Conservation (phyloP, 352 stramenopile genomes). For the Phytophthora niederhauseri region DNA sequence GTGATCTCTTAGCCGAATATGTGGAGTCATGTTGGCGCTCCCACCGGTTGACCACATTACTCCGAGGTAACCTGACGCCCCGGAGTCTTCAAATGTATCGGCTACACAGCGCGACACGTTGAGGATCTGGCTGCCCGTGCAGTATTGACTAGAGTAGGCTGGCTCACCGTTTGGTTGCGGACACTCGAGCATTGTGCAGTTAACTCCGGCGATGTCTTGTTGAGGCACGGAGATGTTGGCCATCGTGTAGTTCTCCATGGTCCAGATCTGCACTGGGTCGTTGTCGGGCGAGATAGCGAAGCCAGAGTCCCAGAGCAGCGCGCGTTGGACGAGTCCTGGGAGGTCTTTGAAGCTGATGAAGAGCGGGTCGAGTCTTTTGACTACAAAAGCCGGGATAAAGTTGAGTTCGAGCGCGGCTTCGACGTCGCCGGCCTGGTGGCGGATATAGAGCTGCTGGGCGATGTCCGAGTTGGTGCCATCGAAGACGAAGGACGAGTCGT, state of each 20-base stretch:
- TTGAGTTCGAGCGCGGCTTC: slow-evolving; percentile 14
- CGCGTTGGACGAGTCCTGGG: slow-evolving; percentile 39
- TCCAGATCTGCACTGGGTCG: slow-evolving; percentile 33
- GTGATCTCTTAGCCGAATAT: slow-evolving; percentile 36
- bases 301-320: slow-evolving; percentile 46
- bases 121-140: slow-evolving; percentile 43
- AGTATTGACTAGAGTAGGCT: slow-evolving; percentile 33
- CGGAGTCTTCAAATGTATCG: slow-evolving; percentile 26
- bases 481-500: slow-evolving; percentile 30
- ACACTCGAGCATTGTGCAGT: slow-evolving; percentile 36
- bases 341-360: slow-evolving; percentile 23
- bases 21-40: slow-evolving; percentile 17
- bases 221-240: slow-evolving; percentile 29
- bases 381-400: slow-evolving; percentile 22
- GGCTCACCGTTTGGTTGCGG: slow-evolving; percentile 23
- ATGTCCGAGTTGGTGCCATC: slow-evolving; percentile 47
- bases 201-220: slow-evolving; percentile 17
- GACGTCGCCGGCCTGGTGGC: slow-evolving; percentile 22
- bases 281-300: slow-evolving; percentile 28
- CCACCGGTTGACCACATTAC: slow-evolving; percentile 41
- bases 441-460: slow-evolving; percentile 41
- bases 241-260: slow-evolving; percentile 31
- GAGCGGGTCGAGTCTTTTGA: slow-evolving; percentile 17
- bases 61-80: slow-evolving; percentile 13
- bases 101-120: slow-evolving; percentile 36